phyloP scores from a whole-genome alignment of 352 stramenopile species.

The Globisporangium nunn region DNA sequence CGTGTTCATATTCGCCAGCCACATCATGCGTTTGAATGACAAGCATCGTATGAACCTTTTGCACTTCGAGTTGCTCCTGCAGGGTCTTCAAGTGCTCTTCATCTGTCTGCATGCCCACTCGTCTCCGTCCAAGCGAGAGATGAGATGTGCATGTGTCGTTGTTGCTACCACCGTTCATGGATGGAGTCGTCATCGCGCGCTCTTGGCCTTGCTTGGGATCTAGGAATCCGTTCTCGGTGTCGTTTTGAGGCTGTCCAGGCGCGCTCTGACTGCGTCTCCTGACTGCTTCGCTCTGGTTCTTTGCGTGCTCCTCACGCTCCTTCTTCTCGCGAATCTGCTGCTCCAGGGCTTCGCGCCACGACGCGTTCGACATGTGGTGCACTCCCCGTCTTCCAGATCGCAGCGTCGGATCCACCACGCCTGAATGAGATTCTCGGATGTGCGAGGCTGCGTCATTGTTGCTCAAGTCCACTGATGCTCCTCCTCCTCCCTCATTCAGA shows the following conservation, averaged over 20 bases:
- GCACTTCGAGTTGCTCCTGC: constrained; percentile 43
- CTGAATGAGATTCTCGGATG: not conserved
- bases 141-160: not conserved
- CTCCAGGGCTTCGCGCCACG: constrained; percentile 41
- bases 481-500: constrained; percentile 1
- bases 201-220: constrained; percentile 1
- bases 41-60: constrained; percentile 22
- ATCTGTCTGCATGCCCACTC: constrained; percentile 12
- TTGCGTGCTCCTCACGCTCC: constrained; percentile 10
- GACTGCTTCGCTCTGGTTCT: not conserved
- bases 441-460: not conserved
- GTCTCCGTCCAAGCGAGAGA: constrained; percentile 3
- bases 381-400: constrained; percentile 21
- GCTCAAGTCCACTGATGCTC: not conserved
- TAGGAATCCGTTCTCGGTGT: not conserved
- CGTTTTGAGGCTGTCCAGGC: not conserved
- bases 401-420: not conserved
- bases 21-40: too few species aligned
- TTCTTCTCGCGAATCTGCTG: constrained; percentile 44
- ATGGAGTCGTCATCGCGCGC: constrained; percentile 8
- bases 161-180: not conserved
- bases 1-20: not conserved
- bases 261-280: constrained; percentile 12
- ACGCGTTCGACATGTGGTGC: constrained; percentile 26
- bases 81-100: constrained; percentile 34